Percentiles rank a stretch among this genome's conserved stretches.
phyloP scores from a whole-genome alignment of 1,284 basidiomycete genomes.

The Moesziomyces antarcticus region DNA sequence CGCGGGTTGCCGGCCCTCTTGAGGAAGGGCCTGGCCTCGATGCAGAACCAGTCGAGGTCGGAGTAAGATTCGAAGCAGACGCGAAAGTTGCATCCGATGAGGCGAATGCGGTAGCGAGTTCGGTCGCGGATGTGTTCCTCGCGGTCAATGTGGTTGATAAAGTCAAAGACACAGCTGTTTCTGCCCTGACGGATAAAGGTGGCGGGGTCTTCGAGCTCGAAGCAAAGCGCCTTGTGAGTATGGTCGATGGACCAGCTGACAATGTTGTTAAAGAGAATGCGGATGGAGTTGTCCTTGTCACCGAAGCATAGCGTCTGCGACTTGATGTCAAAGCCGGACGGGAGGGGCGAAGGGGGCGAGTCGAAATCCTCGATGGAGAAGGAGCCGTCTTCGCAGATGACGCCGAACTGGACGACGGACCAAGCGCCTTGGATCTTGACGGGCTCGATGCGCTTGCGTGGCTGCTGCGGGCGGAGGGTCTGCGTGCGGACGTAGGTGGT shows the following conservation, averaged over 20 bases:
- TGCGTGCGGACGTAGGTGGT: conserved; percentile 3
- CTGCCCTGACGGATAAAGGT: conserved; percentile 33
- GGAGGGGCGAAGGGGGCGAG: conserved; percentile 2
- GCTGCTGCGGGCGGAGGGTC: not conserved
- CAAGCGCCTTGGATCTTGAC: conserved; percentile 11
- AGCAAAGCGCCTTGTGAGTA: conserved; percentile 14
- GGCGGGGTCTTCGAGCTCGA: conserved; percentile 37
- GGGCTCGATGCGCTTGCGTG: conserved; percentile 5
- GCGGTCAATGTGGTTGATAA: conserved; percentile 3
- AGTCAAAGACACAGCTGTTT: conserved; percentile 26
- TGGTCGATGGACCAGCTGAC: conserved; percentile 34
- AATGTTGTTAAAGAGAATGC: conserved; percentile 40
- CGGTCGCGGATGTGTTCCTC: conserved; percentile 12
- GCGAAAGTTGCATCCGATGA: conserved; percentile 23
- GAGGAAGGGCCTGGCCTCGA: conserved; percentile 24
- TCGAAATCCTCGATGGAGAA: conserved; percentile 42
- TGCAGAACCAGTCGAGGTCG: conserved; percentile 33
- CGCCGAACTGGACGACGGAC: conserved; percentile 31
- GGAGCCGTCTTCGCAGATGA: conserved; percentile 32
- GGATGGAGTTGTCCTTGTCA: conserved; percentile 23
- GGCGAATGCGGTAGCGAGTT: conserved; percentile 11
- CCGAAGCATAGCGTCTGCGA: conserved; percentile 24
- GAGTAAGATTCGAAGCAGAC: conserved; percentile 18
- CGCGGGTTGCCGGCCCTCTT: conserved; percentile 25
- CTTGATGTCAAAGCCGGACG: conserved; percentile 23